Conservation (phyloP, 495 filamentous ascomycete species). For the Aspergillus heteromorphus region DNA sequence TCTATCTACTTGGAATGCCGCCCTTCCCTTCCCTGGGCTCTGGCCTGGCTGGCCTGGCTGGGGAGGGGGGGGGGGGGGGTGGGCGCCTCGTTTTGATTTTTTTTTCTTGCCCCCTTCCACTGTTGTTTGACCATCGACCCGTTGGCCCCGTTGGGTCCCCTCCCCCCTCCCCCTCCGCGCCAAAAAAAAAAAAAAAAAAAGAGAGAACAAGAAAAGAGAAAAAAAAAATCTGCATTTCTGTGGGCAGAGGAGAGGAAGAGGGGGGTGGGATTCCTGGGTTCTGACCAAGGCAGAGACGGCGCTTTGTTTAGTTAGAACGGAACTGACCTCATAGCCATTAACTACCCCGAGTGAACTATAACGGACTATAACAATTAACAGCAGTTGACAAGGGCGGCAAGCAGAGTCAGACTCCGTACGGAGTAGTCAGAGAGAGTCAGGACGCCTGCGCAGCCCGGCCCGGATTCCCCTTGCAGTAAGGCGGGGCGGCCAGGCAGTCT, state of each 20-base stretch:
- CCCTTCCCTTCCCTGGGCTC: no score
- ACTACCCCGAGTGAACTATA: no score
- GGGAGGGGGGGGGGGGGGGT: not conserved
- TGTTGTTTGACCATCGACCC: not conserved
- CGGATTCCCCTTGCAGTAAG: conserved; percentile 3
- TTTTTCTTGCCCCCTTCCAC: not conserved
- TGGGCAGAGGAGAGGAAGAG: not conserved
- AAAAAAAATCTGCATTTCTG: no score
- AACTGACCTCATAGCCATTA: not conserved
- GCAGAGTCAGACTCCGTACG: no score
- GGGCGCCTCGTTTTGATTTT: not conserved
- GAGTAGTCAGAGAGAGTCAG: no score
- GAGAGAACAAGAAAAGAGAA: not conserved
- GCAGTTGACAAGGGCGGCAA: no score
- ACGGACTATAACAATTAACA: no score
- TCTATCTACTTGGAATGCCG: not conserved
- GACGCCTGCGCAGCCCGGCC: not conserved
- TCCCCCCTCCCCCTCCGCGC: no score
- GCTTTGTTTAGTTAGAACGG: no score
- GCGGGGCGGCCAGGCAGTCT: no score
- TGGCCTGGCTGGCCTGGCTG: no score
- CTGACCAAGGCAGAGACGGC: not conserved
- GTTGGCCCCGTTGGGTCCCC: not conserved
- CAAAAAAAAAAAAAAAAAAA: no score
- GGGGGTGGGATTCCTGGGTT: not conserved